A percentile compares a stretch with the other conserved stretches of the same genome.
Evolutionary conservation across 2,329 filamentous ascomycete species (phyloP).

Genomic region (Cladophialophora chaetospira): DNA sequence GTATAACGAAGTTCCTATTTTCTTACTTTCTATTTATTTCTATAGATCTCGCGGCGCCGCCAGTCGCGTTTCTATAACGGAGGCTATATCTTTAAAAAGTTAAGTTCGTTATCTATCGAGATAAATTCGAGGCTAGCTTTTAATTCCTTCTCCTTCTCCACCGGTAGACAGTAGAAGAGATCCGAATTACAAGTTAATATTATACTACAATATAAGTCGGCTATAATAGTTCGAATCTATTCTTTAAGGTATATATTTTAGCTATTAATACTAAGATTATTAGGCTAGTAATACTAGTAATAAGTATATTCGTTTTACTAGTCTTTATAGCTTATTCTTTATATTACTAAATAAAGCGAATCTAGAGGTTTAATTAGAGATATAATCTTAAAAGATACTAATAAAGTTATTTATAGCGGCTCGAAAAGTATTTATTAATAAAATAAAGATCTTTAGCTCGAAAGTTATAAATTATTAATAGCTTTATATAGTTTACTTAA

Average conservation of each 20-base stretch:
- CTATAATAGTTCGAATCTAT: constrained; percentile 12
- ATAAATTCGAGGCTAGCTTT: background rate
- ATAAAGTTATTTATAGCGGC: background rate
- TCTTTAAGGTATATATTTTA: constrained; percentile 16
- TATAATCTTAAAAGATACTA: background rate
- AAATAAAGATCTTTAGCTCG: constrained; percentile 18
- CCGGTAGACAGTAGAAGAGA: constrained; percentile 18
- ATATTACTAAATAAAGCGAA: background rate
- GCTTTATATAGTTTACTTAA: constrained; percentile 14
- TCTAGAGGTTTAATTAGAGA: background rate
- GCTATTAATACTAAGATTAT: constrained; percentile 17
- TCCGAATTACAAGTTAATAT: constrained; percentile 17
- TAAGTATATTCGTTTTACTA: constrained; percentile 2
- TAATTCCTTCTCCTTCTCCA: constrained; percentile 6
- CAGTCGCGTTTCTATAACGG: too few relatives aligned
- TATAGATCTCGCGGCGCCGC: constrained; percentile 6
- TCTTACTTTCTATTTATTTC: constrained; percentile 6
- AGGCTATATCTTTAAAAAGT: background rate
- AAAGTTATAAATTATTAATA: constrained; percentile 18
- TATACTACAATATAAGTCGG: constrained; percentile 14
- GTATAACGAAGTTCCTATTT: constrained; percentile 9
- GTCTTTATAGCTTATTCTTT: background rate
- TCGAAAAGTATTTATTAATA: constrained; percentile 8
- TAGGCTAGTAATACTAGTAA: constrained; percentile 18
- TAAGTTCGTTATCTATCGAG: background rate